phyloP scores from a whole-genome alignment of 1,139 yeast species.

The Sugiyamaella japonica region DNA sequence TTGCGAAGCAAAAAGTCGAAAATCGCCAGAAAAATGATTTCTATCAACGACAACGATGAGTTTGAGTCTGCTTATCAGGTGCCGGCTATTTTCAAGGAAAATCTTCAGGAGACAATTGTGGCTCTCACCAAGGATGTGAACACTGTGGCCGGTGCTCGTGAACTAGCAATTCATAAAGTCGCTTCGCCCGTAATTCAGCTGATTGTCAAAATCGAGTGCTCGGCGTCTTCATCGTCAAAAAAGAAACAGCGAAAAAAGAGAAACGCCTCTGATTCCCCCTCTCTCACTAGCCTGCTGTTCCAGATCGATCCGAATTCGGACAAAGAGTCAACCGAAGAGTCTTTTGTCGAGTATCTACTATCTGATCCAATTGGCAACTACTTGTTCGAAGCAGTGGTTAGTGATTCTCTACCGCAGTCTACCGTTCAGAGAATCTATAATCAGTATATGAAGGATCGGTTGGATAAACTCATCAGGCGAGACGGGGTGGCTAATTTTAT shows the following conservation, averaged over 20 bases:
- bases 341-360: slow-evolving; percentile 78
- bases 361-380: slow-evolving; percentile 92
- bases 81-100: slow-evolving; percentile 67
- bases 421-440: slow-evolving; percentile 69
- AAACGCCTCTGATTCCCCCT: slow-evolving; percentile 17
- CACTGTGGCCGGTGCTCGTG: slow-evolving; percentile 50
- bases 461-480: slow-evolving; percentile 71
- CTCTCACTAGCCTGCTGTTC: slow-evolving; percentile 40
- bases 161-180: slow-evolving; percentile 70
- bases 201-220: slow-evolving; percentile 48
- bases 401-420: slow-evolving; percentile 59
- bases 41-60: slow-evolving; percentile 63
- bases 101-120: slow-evolving; percentile 35
- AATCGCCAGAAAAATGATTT: slow-evolving; percentile 91
- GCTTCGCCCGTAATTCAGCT: slow-evolving; percentile 89
- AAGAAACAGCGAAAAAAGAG: slow-evolving; percentile 23
- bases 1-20: slow-evolving; percentile 84
- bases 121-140: slow-evolving; percentile 44
- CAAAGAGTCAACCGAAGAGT: slow-evolving; percentile 64
- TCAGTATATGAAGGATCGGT: slow-evolving; percentile 70
- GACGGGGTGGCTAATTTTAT: slow-evolving; percentile 76
- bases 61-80: slow-evolving; percentile 54
- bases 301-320: slow-evolving; percentile 42
- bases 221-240: slow-evolving; percentile 7
- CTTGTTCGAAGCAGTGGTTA: slow-evolving; percentile 72